Conservation (phyloP, 139 green algal genomes). For the Gonium pectorale region DNA sequence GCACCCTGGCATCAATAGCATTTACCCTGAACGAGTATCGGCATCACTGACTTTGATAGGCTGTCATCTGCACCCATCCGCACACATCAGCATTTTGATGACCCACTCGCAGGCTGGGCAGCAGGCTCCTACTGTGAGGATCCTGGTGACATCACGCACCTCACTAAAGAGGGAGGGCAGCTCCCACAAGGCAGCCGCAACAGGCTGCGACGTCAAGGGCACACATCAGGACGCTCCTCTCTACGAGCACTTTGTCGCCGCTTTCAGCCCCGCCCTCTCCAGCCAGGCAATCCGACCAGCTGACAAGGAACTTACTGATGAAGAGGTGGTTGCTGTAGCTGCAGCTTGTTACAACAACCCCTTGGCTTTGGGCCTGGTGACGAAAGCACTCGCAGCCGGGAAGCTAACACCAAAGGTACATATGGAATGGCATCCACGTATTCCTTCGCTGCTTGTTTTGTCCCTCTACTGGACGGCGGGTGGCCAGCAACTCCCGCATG, state of each 20-base stretch:
- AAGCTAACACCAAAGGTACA: background rate
- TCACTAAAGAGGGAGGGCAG: background rate
- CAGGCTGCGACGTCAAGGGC: background rate
- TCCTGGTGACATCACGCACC: background rate
- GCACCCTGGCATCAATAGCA: no score
- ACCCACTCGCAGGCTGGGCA: background rate
- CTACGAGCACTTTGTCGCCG: background rate
- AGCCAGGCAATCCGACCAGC: background rate
- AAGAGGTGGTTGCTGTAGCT: background rate
- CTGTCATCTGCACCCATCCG: background rate
- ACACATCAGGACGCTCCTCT: background rate
- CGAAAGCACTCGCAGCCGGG: background rate
- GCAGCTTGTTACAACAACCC: background rate
- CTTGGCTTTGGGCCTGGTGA: background rate
- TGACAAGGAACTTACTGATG: background rate
- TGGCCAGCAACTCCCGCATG: no score
- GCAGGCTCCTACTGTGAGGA: background rate
- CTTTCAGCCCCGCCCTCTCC: background rate
- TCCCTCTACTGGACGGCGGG: no score
- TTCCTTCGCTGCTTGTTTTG: no score
- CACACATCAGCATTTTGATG: background rate
- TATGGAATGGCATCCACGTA: no score
- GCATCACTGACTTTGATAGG: background rate
- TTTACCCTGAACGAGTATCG: background rate
- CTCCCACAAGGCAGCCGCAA: background rate